Evolutionary conservation across 148 eudicot species (phyloP).

Genomic region (Cornus suecica): DNA sequence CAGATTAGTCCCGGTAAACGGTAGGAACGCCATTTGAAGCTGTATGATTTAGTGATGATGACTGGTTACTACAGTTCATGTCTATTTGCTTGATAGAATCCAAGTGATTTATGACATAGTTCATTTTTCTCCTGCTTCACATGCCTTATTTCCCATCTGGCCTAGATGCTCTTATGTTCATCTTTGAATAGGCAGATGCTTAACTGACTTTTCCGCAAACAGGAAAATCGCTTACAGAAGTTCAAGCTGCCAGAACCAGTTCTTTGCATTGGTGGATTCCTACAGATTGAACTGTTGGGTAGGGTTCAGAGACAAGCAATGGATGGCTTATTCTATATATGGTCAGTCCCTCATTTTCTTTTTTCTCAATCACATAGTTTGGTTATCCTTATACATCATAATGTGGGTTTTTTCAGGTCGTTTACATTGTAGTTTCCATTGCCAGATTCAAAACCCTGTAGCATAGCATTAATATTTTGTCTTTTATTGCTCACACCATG

Average conservation of each 20-base stretch:
- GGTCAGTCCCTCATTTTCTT: conserved; percentile 40
- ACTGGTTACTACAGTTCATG: not conserved
- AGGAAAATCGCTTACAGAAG: conserved; percentile 61
- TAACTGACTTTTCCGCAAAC: conserved; percentile 25
- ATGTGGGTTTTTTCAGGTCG: not conserved
- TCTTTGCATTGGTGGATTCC: conserved; percentile 72
- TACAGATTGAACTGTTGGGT: conserved; percentile 81
- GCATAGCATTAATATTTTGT: not conserved
- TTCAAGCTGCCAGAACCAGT: conserved; percentile 79
- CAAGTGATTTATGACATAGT: not conserved
- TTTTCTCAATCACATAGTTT: not conserved
- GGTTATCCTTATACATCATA: too few relatives aligned
- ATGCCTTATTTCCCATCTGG: not conserved
- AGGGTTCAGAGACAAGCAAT: conserved; percentile 73
- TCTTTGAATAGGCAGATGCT: not conserved
- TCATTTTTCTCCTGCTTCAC: not conserved
- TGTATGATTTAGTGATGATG: not conserved
- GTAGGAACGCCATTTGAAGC: not conserved
- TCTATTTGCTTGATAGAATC: not conserved
- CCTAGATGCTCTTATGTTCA: not conserved
- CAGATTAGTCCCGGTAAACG: not conserved
- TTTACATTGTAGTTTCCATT: not conserved
- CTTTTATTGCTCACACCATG: not conserved
- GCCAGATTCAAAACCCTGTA: not conserved
- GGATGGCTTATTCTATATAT: conserved; percentile 67